Evolutionary conservation across 2,329 filamentous ascomycete species (phyloP).

Genomic region (Aspergillus viridinutans): DNA sequence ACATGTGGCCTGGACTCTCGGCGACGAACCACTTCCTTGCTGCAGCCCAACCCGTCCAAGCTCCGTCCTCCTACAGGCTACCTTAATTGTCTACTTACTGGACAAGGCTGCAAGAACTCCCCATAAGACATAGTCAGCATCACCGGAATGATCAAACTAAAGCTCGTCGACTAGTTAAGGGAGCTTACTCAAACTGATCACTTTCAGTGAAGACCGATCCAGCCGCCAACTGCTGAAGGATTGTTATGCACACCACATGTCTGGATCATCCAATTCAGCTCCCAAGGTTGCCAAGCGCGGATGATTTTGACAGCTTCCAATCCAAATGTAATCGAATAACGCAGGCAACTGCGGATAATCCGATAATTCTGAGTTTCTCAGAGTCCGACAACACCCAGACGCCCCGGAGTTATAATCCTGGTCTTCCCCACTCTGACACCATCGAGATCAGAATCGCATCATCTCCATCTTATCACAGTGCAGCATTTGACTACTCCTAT

Average conservation of each 20-base stretch:
- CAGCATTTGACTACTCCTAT: conserved; percentile 1
- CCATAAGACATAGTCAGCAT: not conserved
- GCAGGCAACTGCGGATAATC: not conserved
- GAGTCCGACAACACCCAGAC: not conserved
- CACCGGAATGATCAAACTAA: not conserved
- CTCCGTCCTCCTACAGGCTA: too few species aligned
- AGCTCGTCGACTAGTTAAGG: not conserved
- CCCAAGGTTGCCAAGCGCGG: not conserved
- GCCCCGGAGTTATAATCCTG: not conserved
- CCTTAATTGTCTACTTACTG: not conserved
- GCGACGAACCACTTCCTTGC: too few species aligned
- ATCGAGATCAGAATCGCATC: conserved; percentile 33
- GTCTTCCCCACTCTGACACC: conserved; percentile 19
- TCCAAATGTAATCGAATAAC: not conserved
- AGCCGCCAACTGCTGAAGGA: not conserved
- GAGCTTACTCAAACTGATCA: too few species aligned
- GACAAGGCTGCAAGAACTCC: not conserved
- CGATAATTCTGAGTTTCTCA: not conserved
- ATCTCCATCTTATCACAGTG: conserved; percentile 24
- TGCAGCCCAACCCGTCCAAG: not conserved
- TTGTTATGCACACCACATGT: too few species aligned
- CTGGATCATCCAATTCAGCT: too few species aligned
- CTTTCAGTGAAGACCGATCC: not conserved
- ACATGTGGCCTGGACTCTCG: not conserved
- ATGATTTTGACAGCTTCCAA: not conserved